Conservation (phyloP, 164 flowering plant species). For the Macadamia integrifolia region DNA sequence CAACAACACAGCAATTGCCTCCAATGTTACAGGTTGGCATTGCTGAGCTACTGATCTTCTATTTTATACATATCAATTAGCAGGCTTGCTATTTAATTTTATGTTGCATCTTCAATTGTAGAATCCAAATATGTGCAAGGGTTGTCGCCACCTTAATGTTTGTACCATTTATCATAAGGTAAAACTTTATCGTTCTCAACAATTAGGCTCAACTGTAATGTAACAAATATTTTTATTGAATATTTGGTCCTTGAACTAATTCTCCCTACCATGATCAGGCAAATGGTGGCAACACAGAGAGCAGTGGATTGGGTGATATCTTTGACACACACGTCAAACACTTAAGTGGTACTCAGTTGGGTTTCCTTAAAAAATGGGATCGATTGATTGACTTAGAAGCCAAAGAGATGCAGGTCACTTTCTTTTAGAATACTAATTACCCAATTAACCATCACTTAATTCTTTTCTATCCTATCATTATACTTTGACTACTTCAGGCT, state of each 20-base stretch:
- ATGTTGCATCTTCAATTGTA: conserved; percentile 24
- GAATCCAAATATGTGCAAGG: conserved; percentile 64
- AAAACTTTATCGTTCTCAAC: background rate
- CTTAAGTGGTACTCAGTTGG: conserved; percentile 50
- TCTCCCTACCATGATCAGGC: conserved; percentile 38
- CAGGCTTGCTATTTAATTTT: conserved; percentile 10
- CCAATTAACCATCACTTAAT: background rate
- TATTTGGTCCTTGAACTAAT: background rate
- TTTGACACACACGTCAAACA: conserved; percentile 61
- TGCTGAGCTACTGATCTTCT: background rate
- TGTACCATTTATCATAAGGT: conserved; percentile 93
- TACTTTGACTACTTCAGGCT: conserved; percentile 34
- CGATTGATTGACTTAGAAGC: conserved; percentile 90
- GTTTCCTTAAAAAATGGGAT: conserved; percentile 80
- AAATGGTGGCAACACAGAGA: conserved; percentile 67
- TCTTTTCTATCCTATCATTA: too few relatives aligned
- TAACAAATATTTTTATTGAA: too few relatives aligned
- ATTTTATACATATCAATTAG: conserved; percentile 6
- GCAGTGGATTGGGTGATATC: conserved; percentile 77
- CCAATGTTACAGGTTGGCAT: conserved; percentile 59
- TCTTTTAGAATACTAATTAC: conserved; percentile 1
- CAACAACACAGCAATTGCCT: conserved; percentile 64
- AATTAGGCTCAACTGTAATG: too few relatives aligned
- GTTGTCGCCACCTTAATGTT: conserved; percentile 82
- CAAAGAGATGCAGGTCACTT: conserved; percentile 53